These are phyloP conservation scores for Zangia roseola DNA, from an alignment of 768 basidiomycete genomes.

Conservation along the genomic window DNA sequence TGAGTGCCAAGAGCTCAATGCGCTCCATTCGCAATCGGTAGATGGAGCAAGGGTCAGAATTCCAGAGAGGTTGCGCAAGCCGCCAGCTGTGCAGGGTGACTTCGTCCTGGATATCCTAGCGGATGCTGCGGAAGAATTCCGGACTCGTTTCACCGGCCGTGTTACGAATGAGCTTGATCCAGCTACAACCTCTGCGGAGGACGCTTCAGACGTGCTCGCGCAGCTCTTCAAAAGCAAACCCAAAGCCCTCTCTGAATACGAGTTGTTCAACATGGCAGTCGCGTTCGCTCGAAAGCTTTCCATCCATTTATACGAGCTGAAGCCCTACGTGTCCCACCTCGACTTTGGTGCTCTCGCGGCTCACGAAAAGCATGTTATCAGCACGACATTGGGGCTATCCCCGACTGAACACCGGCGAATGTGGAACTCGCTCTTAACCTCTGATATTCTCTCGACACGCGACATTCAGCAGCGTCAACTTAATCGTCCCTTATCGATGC, in stretches of 20 bases:
- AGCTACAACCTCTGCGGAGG: constrained; percentile 35
- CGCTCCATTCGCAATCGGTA: constrained; percentile 66
- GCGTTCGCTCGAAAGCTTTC: constrained; percentile 41
- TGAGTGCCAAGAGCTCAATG: constrained; percentile 72
- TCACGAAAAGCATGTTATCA: constrained; percentile 53
- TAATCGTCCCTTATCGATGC: constrained; percentile 52
- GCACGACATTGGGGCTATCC: constrained; percentile 38
- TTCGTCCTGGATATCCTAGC: constrained; percentile 57
- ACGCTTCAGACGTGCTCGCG: constrained; percentile 37
- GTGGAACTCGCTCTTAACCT: constrained; percentile 65
- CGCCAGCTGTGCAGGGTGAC: constrained; percentile 40
- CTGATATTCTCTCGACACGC: constrained; percentile 51
- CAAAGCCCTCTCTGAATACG: constrained; percentile 59
- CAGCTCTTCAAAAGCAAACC: constrained; percentile 51
- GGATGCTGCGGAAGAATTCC: constrained; percentile 45
- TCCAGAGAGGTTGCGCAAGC: constrained; percentile 38
- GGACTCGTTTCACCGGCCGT: constrained; percentile 38
- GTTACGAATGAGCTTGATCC: constrained; percentile 23
- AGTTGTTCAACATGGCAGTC: constrained; percentile 52
- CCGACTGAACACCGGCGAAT: constrained; percentile 45
- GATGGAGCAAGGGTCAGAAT: constrained; percentile 55
- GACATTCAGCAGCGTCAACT: constrained; percentile 55
- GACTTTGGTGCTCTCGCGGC: constrained; percentile 56
- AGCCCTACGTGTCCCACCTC: constrained; percentile 47
- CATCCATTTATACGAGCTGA: constrained; percentile 40